Conservation (phyloP, 257 asterid genomes). For the Petunia secreta region DNA sequence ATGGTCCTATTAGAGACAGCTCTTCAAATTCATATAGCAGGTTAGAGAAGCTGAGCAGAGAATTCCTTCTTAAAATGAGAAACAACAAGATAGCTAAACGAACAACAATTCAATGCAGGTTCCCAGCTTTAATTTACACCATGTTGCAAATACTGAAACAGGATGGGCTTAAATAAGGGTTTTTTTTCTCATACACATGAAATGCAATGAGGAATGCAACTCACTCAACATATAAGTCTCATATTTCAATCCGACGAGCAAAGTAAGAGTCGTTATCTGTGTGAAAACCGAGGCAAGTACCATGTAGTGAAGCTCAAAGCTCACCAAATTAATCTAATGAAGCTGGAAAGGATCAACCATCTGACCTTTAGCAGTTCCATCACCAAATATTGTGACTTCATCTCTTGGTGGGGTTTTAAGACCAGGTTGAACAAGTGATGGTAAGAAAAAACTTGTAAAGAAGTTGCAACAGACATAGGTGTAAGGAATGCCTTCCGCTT, state of each 20-base stretch:
- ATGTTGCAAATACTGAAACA: neutral
- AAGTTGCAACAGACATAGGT: constrained; percentile 89
- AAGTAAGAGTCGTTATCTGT: neutral
- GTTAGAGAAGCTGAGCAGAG: neutral
- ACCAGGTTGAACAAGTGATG: constrained; percentile 86
- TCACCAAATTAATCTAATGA: neutral
- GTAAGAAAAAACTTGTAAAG: constrained; percentile 71
- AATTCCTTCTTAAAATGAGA: neutral
- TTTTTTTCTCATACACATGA: neutral
- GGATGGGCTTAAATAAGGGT: neutral
- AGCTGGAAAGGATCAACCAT: neutral
- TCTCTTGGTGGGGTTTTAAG: constrained; percentile 71
- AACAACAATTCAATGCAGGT: neutral
- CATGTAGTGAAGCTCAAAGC: neutral
- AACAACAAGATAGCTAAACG: neutral
- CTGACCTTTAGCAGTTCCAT: constrained; percentile 74
- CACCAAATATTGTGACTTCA: constrained; percentile 77
- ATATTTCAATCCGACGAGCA: neutral
- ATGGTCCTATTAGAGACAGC: neutral
- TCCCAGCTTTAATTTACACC: neutral
- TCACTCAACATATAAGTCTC: neutral
- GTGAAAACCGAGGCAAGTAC: neutral
- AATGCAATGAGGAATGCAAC: neutral
- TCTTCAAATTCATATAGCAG: neutral
- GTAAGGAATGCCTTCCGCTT: constrained; percentile 75